Conservation (phyloP, 495 filamentous ascomycete species). For the Penicillium subrubescens region DNA sequence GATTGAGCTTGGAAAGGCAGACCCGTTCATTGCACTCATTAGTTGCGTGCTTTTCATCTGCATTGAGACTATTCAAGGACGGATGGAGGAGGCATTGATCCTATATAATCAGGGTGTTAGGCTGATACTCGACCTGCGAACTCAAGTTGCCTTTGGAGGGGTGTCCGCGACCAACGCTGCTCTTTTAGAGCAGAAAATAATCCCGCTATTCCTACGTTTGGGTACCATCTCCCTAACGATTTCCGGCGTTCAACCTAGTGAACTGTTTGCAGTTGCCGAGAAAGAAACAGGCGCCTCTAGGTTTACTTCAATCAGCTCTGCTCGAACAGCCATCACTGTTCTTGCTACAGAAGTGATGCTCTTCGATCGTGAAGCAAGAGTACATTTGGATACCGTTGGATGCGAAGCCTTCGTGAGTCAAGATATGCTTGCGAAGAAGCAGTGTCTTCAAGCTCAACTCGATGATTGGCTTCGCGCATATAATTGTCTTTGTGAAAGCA, state of each 20-base stretch:
- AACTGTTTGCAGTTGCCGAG: constrained; percentile 13
- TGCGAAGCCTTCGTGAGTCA: neutral
- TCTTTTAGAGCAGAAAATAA: constrained; percentile 28
- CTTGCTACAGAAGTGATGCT: constrained; percentile 24
- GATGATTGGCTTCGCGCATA: constrained; percentile 10
- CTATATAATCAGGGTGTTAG: constrained; percentile 28
- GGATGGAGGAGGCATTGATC: constrained; percentile 29
- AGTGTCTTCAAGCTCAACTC: constrained; percentile 11
- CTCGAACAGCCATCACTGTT: constrained; percentile 35
- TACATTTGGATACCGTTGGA: constrained; percentile 2
- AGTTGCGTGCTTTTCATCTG: constrained; percentile 57
- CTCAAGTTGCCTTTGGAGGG: constrained; percentile 4
- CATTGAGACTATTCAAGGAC: constrained; percentile 55
- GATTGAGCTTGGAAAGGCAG: constrained; percentile 28
- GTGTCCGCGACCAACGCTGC: constrained; percentile 14
- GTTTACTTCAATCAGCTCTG: constrained; percentile 33
- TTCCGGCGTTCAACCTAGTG: constrained; percentile 19
- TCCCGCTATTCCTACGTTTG: constrained; percentile 30
- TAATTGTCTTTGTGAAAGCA: neutral
- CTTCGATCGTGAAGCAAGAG: constrained; percentile 19
- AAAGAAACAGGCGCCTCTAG: neutral
- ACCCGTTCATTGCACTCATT: constrained; percentile 46
- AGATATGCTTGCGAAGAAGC: constrained; percentile 17
- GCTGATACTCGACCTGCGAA: constrained; percentile 27
- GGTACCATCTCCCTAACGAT: constrained; percentile 24